Conservation (phyloP, 176 grass and related monocot species). For the Carex myosuroides region DNA sequence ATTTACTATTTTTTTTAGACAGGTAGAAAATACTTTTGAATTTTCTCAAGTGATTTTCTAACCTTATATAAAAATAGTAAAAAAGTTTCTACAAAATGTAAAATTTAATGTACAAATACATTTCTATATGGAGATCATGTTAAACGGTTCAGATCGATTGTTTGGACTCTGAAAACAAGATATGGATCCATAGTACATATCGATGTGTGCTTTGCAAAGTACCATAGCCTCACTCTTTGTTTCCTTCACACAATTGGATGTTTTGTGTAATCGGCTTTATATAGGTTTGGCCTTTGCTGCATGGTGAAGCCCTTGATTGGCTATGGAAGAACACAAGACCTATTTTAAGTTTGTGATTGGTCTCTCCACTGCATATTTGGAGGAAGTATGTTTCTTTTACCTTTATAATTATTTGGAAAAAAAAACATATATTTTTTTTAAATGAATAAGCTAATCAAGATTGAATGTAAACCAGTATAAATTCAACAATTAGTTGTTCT, state of each 20-base stretch:
- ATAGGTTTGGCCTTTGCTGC: slow-evolving; percentile 69
- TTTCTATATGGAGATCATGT: too few relatives aligned
- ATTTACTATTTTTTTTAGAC: too few relatives aligned
- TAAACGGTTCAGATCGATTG: too few relatives aligned
- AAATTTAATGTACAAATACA: too few relatives aligned
- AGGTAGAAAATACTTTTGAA: too few relatives aligned
- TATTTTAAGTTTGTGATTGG: slow-evolving; percentile 25
- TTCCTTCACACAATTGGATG: background rate
- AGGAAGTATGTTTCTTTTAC: background rate
- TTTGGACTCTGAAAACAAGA: too few relatives aligned
- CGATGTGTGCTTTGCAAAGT: too few relatives aligned
- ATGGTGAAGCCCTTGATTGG: slow-evolving; percentile 55
- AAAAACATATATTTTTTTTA: background rate
- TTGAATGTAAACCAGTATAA: background rate
- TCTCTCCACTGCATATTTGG: background rate
- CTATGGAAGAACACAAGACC: slow-evolving; percentile 76
- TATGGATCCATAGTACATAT: too few relatives aligned
- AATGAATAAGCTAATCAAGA: background rate
- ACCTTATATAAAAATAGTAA: too few relatives aligned
- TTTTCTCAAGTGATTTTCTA: too few relatives aligned
- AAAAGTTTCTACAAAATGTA: too few relatives aligned
- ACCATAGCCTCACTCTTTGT: background rate
- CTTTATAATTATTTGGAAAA: background rate
- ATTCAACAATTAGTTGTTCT: background rate
- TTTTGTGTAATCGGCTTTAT: slow-evolving; percentile 8